These are phyloP conservation scores for Fomitopsis schrenkii DNA, from an alignment of 1,284 basidiomycete species.

Conservation along the genomic window DNA sequence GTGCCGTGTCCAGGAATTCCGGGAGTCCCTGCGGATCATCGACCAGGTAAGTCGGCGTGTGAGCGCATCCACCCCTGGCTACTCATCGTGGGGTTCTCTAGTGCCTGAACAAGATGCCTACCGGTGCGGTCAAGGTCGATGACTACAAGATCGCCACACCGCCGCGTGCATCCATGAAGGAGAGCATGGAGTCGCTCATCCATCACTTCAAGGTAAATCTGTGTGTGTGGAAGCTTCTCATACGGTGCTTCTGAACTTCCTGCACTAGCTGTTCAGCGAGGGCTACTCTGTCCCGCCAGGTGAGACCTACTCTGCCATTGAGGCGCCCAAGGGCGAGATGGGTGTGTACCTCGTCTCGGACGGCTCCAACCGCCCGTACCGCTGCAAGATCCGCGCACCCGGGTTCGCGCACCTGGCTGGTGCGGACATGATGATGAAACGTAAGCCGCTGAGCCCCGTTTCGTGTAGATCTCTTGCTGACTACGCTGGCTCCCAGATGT, in stretches of 20 bases:
- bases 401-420: constrained; percentile 93
- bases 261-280: constrained; percentile 81
- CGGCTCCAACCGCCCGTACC: constrained; percentile 88
- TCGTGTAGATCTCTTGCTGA: constrained; percentile 5
- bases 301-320: constrained; percentile 97
- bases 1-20: constrained; percentile 97
- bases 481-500: constrained; percentile 43
- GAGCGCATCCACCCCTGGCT: background rate
- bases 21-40: constrained; percentile 91
- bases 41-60: constrained; percentile 49
- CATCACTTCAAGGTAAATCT: constrained; percentile 90
- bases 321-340: constrained; percentile 99
- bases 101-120: constrained; percentile 97
- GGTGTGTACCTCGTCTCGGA: constrained; percentile 95
- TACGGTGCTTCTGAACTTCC: constrained; percentile 1
- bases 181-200: constrained; percentile 96
- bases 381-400: constrained; percentile 92
- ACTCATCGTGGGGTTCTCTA: constrained; percentile 27
- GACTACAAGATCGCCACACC: constrained; percentile 99
- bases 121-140: constrained; percentile 91
- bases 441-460: constrained; percentile 36
- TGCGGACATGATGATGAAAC: constrained; percentile 93
- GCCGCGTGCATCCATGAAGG: constrained; percentile 97
- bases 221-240: constrained; percentile 9
- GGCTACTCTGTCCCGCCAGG: constrained; percentile 97